phyloP scores from a whole-genome alignment of 73 alveolate species.

The Paramecium sexaurelia region DNA sequence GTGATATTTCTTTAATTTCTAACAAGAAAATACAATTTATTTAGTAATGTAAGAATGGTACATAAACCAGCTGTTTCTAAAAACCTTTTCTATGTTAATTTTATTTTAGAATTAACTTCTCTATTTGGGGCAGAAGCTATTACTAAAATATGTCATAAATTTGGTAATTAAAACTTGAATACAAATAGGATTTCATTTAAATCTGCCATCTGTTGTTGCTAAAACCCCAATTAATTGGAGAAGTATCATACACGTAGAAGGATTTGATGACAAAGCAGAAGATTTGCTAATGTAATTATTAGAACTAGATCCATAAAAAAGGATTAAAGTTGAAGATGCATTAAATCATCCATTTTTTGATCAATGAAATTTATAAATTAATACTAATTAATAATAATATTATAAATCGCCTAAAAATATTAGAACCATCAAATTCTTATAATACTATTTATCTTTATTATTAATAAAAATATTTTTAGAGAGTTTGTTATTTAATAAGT shows the following conservation, averaged over 20 bases:
- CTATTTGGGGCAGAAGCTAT: slow-evolving; percentile 78
- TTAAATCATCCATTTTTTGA: slow-evolving; percentile 88
- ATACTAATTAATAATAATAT: too few relatives aligned
- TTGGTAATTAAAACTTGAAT: not conserved
- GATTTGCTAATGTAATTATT: slow-evolving; percentile 59
- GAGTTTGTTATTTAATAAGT: too few relatives aligned
- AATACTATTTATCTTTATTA: too few relatives aligned
- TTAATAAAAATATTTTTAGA: too few relatives aligned
- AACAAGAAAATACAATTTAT: slow-evolving; percentile 86
- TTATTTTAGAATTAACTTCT: slow-evolving; percentile 73
- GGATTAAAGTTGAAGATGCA: slow-evolving; percentile 90
- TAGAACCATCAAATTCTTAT: too few relatives aligned
- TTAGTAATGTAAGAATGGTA: slow-evolving; percentile 67
- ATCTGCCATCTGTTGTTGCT: slow-evolving; percentile 76
- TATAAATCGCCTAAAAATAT: too few relatives aligned
- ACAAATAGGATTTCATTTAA: slow-evolving; percentile 74
- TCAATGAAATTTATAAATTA: too few relatives aligned
- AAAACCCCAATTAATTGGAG: slow-evolving; percentile 73
- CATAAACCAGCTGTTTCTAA: slow-evolving; percentile 76
- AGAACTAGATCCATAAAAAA: slow-evolving; percentile 78
- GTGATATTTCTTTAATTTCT: slow-evolving; percentile 87
- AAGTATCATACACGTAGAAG: slow-evolving; percentile 69
- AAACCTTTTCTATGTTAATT: slow-evolving; percentile 74
- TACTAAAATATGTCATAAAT: slow-evolving; percentile 66
- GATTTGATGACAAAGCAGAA: slow-evolving; percentile 70